Evolutionary conservation across 805 yeast species (phyloP).

Genomic region (Barnettozyma populi): DNA sequence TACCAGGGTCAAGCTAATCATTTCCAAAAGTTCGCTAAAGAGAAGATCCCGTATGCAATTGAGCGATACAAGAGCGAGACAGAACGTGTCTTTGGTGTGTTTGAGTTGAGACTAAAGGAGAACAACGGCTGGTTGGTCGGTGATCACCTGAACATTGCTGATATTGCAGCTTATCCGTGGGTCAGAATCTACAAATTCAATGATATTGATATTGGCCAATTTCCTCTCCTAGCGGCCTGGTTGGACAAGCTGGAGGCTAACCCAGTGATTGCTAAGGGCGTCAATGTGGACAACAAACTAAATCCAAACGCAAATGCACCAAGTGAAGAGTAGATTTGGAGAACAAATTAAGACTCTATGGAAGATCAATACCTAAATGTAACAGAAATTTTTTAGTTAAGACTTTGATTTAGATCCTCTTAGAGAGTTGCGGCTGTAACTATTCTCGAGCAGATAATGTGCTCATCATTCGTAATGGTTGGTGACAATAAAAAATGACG

Average conservation of each 20-base stretch:
- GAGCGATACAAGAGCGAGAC: slow-evolving; percentile 48
- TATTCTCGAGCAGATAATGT: no score
- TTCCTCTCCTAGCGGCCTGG: slow-evolving; percentile 40
- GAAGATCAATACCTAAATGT: no score
- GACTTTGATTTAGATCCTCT: no score
- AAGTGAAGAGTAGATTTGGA: background rate
- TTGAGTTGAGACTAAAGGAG: slow-evolving; percentile 43
- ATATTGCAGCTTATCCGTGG: slow-evolving; percentile 48
- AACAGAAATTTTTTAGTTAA: no score
- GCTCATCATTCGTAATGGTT: no score
- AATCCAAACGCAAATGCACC: slow-evolving; percentile 1
- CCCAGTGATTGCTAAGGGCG: slow-evolving; percentile 22
- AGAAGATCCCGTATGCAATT: slow-evolving; percentile 49
- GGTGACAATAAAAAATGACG: no score
- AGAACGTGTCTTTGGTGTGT: slow-evolving; percentile 46
- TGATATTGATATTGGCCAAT: slow-evolving; percentile 32
- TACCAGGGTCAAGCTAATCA: slow-evolving; percentile 57
- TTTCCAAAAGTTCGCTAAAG: slow-evolving; percentile 40
- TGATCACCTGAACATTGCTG: slow-evolving; percentile 54
- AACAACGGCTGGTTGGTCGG: slow-evolving; percentile 58
- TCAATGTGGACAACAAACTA: slow-evolving; percentile 2
- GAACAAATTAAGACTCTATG: no score
- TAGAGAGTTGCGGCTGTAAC: no score
- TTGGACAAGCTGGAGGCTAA: slow-evolving; percentile 27
- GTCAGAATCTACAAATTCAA: slow-evolving; percentile 15